phyloP scores from a whole-genome alignment of 108 stramenopile genomes.

The Fistulifera pelliculosa region DNA sequence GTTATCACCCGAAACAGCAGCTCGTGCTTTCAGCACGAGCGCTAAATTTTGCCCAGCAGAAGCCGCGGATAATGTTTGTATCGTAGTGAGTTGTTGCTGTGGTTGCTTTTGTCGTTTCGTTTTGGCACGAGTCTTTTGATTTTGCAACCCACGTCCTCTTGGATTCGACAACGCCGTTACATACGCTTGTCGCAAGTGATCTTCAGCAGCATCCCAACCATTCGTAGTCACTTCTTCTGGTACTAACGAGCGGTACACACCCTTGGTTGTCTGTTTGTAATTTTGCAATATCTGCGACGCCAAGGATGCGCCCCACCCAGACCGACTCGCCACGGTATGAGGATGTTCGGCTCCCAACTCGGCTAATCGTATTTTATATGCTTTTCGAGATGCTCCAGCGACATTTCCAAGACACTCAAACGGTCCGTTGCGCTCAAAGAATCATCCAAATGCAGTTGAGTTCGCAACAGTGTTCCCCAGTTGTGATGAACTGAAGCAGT shows the following conservation, averaged over 20 bases:
- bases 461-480: constrained; percentile 65
- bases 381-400: constrained; percentile 69
- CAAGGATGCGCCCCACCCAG: constrained; percentile 51
- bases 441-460: constrained; percentile 53
- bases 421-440: constrained; percentile 59
- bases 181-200: constrained; percentile 64
- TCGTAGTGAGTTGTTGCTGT: constrained; percentile 6
- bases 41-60: constrained; percentile 83
- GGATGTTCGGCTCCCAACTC: constrained; percentile 70
- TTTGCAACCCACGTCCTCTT: constrained; percentile 34
- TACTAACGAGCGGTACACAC: constrained; percentile 19
- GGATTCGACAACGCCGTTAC: constrained; percentile 60
- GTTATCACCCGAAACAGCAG: constrained; percentile 24
- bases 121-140: constrained; percentile 29
- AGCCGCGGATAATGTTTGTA: constrained; percentile 65
- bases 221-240: constrained; percentile 33
- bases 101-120: constrained; percentile 14
- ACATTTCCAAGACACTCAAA: constrained; percentile 56
- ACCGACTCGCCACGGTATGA: constrained; percentile 57
- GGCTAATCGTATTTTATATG: constrained; percentile 54
- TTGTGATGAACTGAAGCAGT: constrained; percentile 77
- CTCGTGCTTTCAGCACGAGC: constrained; percentile 68
- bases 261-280: constrained; percentile 18
- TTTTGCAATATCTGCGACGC: constrained; percentile 63
- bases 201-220: constrained; percentile 73